A percentile compares a stretch with the other conserved stretches of the same genome.
Evolutionary conservation across 306 rosid genomes (phyloP).

Genomic region (Vigna radiata): DNA sequence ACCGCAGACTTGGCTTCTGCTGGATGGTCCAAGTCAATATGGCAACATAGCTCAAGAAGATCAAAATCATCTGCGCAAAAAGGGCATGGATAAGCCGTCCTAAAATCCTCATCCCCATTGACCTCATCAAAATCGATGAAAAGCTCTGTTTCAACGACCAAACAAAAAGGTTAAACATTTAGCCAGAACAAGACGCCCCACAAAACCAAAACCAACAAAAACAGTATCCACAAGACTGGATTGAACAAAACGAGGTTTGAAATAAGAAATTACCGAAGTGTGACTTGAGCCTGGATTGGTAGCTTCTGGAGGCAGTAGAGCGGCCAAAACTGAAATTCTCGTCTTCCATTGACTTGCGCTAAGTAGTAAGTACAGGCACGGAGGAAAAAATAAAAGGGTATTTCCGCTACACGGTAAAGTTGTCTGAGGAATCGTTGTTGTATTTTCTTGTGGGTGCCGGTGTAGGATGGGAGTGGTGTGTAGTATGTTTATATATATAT

Average conservation of each 20-base stretch:
- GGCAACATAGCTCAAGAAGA: slow-evolving; percentile 66
- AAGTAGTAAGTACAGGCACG: neutral
- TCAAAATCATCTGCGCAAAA: slow-evolving; percentile 74
- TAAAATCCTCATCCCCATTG: slow-evolving; percentile 61
- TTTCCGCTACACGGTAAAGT: neutral
- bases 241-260: neutral
- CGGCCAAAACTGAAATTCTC: slow-evolving; percentile 53
- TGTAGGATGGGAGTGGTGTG: neutral
- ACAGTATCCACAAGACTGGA: neutral
- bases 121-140: slow-evolving; percentile 70
- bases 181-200: slow-evolving; percentile 12
- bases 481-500: slow-evolving; percentile 5
- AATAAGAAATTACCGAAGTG: slow-evolving; percentile 57
- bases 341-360: slow-evolving; percentile 57
- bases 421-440: neutral
- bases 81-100: slow-evolving; percentile 64
- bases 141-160: slow-evolving; percentile 52
- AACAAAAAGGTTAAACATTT: slow-evolving; percentile 27
- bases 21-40: slow-evolving; percentile 71
- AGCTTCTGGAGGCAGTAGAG: slow-evolving; percentile 55
- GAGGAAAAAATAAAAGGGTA: neutral
- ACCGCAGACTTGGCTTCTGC: slow-evolving; percentile 67
- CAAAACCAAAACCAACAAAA: neutral
- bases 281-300: slow-evolving; percentile 56
- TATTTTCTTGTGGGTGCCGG: neutral